Percentiles rank a stretch among this genome's conserved stretches.
These are phyloP conservation scores for Metarhizium guizhouense DNA, from an alignment of 2,329 filamentous ascomycete genomes.

Conservation along the genomic window DNA sequence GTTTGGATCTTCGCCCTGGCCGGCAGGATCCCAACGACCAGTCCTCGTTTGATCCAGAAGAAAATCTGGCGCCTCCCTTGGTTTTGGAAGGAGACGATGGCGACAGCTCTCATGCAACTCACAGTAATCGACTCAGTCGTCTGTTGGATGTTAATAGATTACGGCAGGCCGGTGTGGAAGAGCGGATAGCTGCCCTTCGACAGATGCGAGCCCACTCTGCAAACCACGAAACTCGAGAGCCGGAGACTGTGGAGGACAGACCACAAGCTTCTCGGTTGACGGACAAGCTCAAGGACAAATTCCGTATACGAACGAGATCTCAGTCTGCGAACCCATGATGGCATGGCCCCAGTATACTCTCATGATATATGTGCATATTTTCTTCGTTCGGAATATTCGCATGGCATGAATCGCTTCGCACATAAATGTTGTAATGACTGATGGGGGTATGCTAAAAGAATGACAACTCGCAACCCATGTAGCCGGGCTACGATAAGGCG, in stretches of 20 bases:
- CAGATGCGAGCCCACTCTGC: constrained; percentile 24
- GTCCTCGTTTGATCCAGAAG: constrained; percentile 10
- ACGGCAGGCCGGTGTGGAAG: constrained; percentile 49
- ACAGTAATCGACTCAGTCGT: constrained; percentile 38
- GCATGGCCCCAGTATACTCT: not conserved
- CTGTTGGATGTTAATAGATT: constrained; percentile 48
- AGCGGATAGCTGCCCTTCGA: constrained; percentile 52
- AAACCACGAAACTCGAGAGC: constrained; percentile 13
- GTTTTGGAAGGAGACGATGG: constrained; percentile 28
- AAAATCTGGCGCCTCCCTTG: constrained; percentile 31
- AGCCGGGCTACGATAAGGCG: too few species aligned
- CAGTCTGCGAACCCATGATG: constrained; percentile 19
- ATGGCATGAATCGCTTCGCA: not conserved
- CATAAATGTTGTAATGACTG: not conserved
- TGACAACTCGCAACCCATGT: too few species aligned
- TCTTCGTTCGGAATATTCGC: not conserved
- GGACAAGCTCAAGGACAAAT: constrained; percentile 42
- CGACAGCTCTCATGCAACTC: constrained; percentile 18
- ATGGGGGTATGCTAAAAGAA: not conserved
- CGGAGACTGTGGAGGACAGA: constrained; percentile 26
- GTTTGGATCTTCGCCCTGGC: constrained; percentile 43
- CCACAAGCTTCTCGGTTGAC: constrained; percentile 35
- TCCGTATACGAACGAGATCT: constrained; percentile 40
- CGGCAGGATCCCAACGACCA: constrained; percentile 15
- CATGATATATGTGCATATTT: too few species aligned